Evolutionary conservation across 768 basidiomycete species (phyloP).

Genomic region (Dendrothele bispora): DNA sequence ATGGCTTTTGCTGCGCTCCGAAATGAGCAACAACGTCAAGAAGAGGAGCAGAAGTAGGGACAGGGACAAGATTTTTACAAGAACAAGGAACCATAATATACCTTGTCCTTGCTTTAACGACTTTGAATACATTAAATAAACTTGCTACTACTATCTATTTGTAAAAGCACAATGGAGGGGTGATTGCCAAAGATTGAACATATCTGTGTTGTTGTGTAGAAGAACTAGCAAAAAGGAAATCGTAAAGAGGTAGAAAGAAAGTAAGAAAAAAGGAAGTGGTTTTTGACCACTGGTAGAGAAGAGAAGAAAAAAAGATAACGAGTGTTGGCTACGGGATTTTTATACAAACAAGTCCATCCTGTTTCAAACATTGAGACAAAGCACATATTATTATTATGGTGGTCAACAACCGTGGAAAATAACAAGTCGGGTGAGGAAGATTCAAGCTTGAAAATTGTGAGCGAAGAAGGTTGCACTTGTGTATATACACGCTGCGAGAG

Average conservation of each 20-base stretch:
- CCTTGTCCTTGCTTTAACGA: not conserved
- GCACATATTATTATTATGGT: slow-evolving; percentile 3
- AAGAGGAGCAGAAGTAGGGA: slow-evolving; percentile 11
- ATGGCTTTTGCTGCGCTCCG: slow-evolving; percentile 78
- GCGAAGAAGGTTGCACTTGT: no score
- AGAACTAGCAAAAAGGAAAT: not conserved
- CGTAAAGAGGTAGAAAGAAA: slow-evolving; percentile 21
- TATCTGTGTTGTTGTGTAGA: slow-evolving; percentile 2
- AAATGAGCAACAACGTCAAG: slow-evolving; percentile 39
- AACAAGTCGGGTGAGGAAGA: not conserved
- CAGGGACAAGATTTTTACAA: slow-evolving; percentile 6
- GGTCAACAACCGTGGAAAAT: slow-evolving; percentile 8
- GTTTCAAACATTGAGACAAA: not conserved
- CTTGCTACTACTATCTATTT: slow-evolving; percentile 16
- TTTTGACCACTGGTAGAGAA: slow-evolving; percentile 4
- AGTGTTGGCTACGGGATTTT: slow-evolving; percentile 1
- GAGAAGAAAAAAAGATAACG: slow-evolving; percentile 10
- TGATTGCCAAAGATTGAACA: slow-evolving; percentile 16
- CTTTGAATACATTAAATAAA: slow-evolving; percentile 17
- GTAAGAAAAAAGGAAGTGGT: slow-evolving; percentile 9
- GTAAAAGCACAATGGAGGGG: slow-evolving; percentile 19
- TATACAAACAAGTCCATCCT: slow-evolving; percentile 8
- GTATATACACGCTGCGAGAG: no score
- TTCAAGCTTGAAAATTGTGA: no score
- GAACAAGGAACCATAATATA: not conserved